Base-by-base conservation (phyloP, 805 yeast species). In the Blastobotrys chiropterorum region DNA sequence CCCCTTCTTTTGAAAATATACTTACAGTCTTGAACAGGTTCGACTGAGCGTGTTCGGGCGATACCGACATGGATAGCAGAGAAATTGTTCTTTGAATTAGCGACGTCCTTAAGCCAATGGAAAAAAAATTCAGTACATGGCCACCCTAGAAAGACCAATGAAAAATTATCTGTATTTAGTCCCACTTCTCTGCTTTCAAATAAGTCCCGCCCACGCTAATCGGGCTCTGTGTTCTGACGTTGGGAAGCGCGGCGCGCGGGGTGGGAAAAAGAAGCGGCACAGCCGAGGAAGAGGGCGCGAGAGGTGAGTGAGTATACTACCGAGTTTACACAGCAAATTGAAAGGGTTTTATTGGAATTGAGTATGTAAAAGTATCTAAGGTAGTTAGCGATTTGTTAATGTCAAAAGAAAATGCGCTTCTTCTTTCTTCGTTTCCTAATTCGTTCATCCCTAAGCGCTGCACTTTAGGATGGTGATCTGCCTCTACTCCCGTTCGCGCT, bases 21-120 rank as follows among this genome's bases (percentile, higher is more conserved):
- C 50, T 47, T 40, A 47, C 50, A 17, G 46, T 44, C 44, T 47
- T 47, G 50, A 31, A 47, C 15, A 40, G 14, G 40, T 47, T 47
- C 3, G 46, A 17, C 11, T 47, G 50, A 4, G 50, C 50, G 41
- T 44, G 26, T 44, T 44, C 47, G 5, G 47, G 38, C 22, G 17
- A 22, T n/a, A 43, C 46, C 46, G 34, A 17, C 34, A 21, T 43
- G 34, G 34, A 5, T 26, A 26, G 11, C 34, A 26, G 34, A 6
- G 11, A 26, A 26, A 26, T 5, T 26, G 34, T 26, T 26, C 11
- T 6, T 26, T 26, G 11, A 26, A 26, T 26, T 11, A 26, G 11
- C 34, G 11, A 26, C n/a, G 34, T 26, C 34, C 34, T 26, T 26
- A n/a, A n/a, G 8, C 34, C 11, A 26, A 26, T 26, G 11, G 11